Conservation (phyloP, 345 rosid genomes). For the Boechera divaricarpa region DNA sequence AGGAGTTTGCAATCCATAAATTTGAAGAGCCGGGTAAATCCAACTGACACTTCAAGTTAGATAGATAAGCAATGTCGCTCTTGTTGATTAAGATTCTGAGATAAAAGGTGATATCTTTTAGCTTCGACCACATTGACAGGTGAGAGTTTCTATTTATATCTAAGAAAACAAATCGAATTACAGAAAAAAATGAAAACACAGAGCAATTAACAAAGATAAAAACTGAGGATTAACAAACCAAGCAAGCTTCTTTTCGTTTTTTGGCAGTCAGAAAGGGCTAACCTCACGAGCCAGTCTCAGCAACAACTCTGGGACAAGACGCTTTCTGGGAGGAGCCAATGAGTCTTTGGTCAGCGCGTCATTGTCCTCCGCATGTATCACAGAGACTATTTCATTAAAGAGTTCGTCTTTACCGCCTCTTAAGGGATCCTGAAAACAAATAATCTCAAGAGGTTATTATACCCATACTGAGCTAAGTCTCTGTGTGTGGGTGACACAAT, state of each 20-base stretch:
- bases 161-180: constrained; percentile 19
- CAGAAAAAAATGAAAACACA: constrained; percentile 19
- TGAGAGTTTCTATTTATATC: constrained; percentile 14
- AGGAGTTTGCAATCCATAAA: background rate
- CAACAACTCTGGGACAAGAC: constrained; percentile 80
- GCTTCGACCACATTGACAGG: constrained; percentile 23
- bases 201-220: background rate
- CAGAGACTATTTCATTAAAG: constrained; percentile 73
- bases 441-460: constrained; percentile 4
- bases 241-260: background rate
- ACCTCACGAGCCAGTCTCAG: constrained; percentile 70
- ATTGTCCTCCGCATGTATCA: constrained; percentile 66
- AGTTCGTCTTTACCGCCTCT: constrained; percentile 90
- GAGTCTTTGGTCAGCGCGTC: constrained; percentile 73
- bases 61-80: background rate
- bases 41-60: background rate
- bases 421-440: constrained; percentile 74
- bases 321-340: constrained; percentile 77
- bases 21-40: background rate
- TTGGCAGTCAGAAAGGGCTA: constrained; percentile 72
- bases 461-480: background rate
- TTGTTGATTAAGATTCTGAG: constrained; percentile 1
- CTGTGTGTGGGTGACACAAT: background rate
- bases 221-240: background rate
- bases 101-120: background rate